Evolutionary conservation across 2,329 filamentous ascomycete species (phyloP), one percentile per base, ranked within the genome.

Genomic region (Talaromyces albobiverticillius): DNA sequence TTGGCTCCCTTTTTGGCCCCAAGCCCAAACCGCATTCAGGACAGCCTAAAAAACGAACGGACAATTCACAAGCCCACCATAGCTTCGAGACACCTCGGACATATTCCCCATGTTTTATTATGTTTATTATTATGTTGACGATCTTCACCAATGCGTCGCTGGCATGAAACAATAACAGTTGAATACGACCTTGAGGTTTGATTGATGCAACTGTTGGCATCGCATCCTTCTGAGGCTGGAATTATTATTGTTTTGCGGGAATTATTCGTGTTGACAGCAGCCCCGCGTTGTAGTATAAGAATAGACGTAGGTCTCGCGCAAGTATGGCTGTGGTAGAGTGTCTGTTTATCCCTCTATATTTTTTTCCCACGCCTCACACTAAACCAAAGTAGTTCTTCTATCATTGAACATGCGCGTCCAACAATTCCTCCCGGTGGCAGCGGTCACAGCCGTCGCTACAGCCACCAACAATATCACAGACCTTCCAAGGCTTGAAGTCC

Each of bases 401-500:
- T 23, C 3, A 8, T 22, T n/a, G 36, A 32, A 42, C 2, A 50
- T 50, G 47, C 36, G 16, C 23, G 11, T 50, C 16, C 23, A 50
- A 32, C 16, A 9, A 32, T 20, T 36, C 7, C 41, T 50, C 13
- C 25, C 25, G 23, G 25, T 50, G 3, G 20, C 42, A 20, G 46
- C 23, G 31, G 31, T 36, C 23, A 34, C 32, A n/a, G 51, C 22
- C n/a, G n/a, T n/a, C 23, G 46, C 53, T 32, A 20, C 46, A 34
- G 25, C 53, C 18, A 13, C 32, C 9, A 51, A 23, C 13, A 34
- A n/a, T 14, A n/a, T 14, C 22, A 16, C 41, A 14, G 45, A 32
- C 20, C 41, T 55, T 1, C 47, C 53, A 3, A 46, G 26, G 23
- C 47, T 55, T n/a, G 6, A 16, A 10, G 53, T 55, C 13, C 53